Conservation (phyloP, 1,139 yeast species). For the Pichia sp. region DNA sequence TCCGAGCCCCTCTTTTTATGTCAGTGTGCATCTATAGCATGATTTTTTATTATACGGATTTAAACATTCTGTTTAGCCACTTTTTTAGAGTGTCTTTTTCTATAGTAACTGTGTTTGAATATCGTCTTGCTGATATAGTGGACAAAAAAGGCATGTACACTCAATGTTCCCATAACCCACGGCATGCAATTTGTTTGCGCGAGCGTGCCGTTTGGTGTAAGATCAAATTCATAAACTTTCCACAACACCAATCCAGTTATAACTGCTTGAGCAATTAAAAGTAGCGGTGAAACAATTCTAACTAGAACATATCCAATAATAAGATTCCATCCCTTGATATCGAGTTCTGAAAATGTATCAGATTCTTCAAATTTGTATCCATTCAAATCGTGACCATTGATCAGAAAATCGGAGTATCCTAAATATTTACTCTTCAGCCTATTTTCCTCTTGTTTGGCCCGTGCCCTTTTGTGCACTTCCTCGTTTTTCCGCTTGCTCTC, state of each 20-base stretch:
- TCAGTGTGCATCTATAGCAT: too few species aligned
- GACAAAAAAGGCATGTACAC: slow-evolving; percentile 15
- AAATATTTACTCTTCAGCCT: slow-evolving; percentile 3
- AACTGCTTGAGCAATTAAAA: slow-evolving; percentile 18
- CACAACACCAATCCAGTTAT: slow-evolving; percentile 13
- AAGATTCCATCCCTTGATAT: slow-evolving; percentile 12
- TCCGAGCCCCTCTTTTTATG: too few species aligned
- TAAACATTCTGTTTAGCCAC: too few species aligned
- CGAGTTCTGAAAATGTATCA: slow-evolving; percentile 4
- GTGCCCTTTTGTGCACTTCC: background rate
- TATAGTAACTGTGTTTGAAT: slow-evolving; percentile 18
- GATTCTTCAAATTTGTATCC: slow-evolving; percentile 2
- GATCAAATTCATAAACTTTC: slow-evolving; percentile 15
- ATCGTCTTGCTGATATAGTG: slow-evolving; percentile 19
- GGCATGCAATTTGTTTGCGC: slow-evolving; percentile 12
- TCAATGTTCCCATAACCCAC: slow-evolving; percentile 12
- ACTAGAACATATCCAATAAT: slow-evolving; percentile 19
- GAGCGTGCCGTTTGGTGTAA: slow-evolving; percentile 10
- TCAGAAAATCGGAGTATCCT: slow-evolving; percentile 7
- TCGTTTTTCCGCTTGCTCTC: background rate
- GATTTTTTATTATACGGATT: too few species aligned
- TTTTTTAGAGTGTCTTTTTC: background rate
- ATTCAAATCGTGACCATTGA: slow-evolving; percentile 7
- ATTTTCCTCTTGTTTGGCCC: background rate
- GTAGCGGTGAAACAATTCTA: slow-evolving; percentile 18